Evolutionary conservation across 2,329 filamentous ascomycete genomes (phyloP), one percentile per base, ranked within the genome.

Genomic region (Aspergillus uvarum): DNA sequence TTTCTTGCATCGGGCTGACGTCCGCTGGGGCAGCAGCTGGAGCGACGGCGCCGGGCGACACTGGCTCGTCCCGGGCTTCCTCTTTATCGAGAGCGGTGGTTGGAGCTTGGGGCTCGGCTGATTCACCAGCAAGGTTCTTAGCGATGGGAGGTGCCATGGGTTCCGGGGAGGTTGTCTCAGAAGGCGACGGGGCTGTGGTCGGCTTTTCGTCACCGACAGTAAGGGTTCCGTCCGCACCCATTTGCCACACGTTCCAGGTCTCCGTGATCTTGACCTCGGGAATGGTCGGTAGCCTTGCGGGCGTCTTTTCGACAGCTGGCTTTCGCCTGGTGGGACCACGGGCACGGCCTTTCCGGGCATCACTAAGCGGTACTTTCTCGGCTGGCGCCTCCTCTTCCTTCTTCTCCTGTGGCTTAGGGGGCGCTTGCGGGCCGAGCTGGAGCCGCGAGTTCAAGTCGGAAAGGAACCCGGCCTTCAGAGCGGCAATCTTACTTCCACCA

Each of bases 361-460:
- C 95, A 22, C 84, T 83, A 26, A 99, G 80, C n/a, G 93, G 92
- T 11, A 84, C 87, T 74, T 92, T 91, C 70, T 92, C 87, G 60
- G 85, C 86, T 61, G 85, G 82, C 32, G 82, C 82, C 2, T 85
- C 84, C 59, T 86, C 83, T 55, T 87, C 82, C 14, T 81, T 78
- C 47, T 83, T 79, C 65, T 93, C 89, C 70, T 90, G 88, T 66
- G 90, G 89, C 80, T 92, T 93, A 1, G 60, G 59, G 19, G 87
- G 70, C 50, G 83, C 86, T 67, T 91, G 88, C n/a, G 93, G 94
- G 1, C 95, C 95, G 38, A 96, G 79, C 71, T 92, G 89, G 29
- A 99, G 81, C 52, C 92, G 89, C 68, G 92, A 93, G 76, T 98
- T 96, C 47, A 99, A 80, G 71, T 98, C 94, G 49, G 88, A 92